phyloP scores from a whole-genome alignment of 1,284 basidiomycete genomes.

The Pholiota adiposa region DNA sequence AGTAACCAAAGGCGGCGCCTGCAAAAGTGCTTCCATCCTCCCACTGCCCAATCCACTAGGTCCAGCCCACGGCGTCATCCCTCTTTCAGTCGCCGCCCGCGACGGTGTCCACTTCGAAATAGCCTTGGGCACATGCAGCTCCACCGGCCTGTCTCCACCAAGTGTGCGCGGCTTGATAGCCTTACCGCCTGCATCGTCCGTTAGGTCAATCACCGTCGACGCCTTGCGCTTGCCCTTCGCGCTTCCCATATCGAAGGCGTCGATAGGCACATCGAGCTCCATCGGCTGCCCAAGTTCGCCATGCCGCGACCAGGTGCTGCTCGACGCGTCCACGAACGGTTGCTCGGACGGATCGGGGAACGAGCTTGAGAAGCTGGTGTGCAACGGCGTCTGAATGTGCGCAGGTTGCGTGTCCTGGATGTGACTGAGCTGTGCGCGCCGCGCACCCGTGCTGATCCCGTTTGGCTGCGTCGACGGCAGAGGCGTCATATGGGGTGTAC shows the following conservation, averaged over 20 bases:
- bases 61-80: conserved; percentile 3
- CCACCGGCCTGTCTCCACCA: conserved; percentile 69
- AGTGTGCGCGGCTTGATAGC: conserved; percentile 60
- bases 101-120: conserved; percentile 37
- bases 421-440: conserved; percentile 26
- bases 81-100: not conserved
- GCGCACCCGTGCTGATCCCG: conserved; percentile 13
- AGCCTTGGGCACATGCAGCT: conserved; percentile 54
- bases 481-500: conserved; percentile 7
- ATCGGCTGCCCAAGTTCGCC: conserved; percentile 40
- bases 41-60: conserved; percentile 10
- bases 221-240: conserved; percentile 55
- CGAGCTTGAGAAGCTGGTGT: conserved; percentile 25
- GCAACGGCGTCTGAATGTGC: conserved; percentile 22
- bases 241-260: conserved; percentile 43
- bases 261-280: conserved; percentile 59
- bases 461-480: conserved; percentile 11
- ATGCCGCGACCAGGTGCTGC: conserved; percentile 35
- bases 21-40: conserved; percentile 32
- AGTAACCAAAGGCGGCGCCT: conserved; percentile 60
- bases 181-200: conserved; percentile 42
- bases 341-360: conserved; percentile 50
- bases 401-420: conserved; percentile 20
- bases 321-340: conserved; percentile 38
- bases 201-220: conserved; percentile 44